A percentile compares a stretch with the other conserved stretches of the same genome.
These are phyloP conservation scores for Myrica gale DNA, from an alignment of 306 rosid species.

Conservation along the genomic window DNA sequence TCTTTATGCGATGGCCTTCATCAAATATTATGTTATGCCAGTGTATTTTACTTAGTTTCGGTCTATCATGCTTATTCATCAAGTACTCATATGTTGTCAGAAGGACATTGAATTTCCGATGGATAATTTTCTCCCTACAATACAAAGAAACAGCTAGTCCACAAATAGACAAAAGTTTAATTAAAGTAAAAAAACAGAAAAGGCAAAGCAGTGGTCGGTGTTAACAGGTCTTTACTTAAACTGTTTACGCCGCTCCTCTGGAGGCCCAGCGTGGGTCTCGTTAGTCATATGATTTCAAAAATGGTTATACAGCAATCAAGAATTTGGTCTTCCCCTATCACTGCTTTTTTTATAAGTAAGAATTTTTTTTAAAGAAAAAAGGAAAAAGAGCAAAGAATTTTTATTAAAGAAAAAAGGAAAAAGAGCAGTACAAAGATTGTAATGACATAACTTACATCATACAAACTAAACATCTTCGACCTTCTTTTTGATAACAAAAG, in stretches of 20 bases:
- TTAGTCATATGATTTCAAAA: too few relatives aligned
- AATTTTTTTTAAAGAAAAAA: too few relatives aligned
- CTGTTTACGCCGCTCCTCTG: constrained; percentile 89
- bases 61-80: constrained; percentile 99
- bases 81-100: constrained; percentile 95
- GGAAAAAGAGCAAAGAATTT: too few relatives aligned
- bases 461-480: too few relatives aligned
- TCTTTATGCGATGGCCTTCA: constrained; percentile 99
- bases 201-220: constrained; percentile 6
- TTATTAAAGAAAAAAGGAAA: too few relatives aligned
- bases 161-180: constrained; percentile 20
- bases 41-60: constrained; percentile 86
- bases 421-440: too few relatives aligned
- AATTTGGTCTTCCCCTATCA: too few relatives aligned
- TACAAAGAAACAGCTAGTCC: constrained; percentile 29
- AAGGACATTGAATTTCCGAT: constrained; percentile 91
- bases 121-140: constrained; percentile 91
- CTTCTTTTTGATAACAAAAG: too few relatives aligned
- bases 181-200: constrained; percentile 1
- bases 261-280: constrained; percentile 91
- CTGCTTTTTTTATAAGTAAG: too few relatives aligned
- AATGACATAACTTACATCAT: too few relatives aligned
- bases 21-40: constrained; percentile 98
- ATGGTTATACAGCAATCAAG: too few relatives aligned
- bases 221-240: constrained; percentile 69